Base-by-base conservation (phyloP, 2,329 filamentous ascomycete genomes). In the Aaosphaeria pasadenensis region DNA sequence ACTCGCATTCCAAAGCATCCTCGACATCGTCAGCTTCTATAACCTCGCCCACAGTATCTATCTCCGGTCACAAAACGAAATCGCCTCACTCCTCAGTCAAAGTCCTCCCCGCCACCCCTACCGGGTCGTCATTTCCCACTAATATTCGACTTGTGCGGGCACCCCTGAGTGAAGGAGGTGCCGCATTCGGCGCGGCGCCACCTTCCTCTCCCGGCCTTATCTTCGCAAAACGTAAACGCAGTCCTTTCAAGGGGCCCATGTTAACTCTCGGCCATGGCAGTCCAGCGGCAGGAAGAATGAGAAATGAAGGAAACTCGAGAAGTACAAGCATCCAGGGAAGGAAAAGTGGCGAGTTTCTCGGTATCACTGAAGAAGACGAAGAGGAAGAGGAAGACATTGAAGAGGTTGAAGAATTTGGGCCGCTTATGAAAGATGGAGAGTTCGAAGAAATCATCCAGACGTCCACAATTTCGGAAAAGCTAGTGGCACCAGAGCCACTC, bases 1-100 rank as follows among this genome's bases (percentile, higher is more conserved):
- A 90, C 66, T 86, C 87, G 1, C 92, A 96, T 68, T 96, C 91
- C 24, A 97, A 97, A 71, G 91, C 94, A 0, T 95, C 89, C 0
- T 96, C 91, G 0, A 94, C 91, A 1, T 96, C 91, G 39, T 96
- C 81, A 4, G 81, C 85, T 13, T 87, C 87, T 33, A 87, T 78
- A 39, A 70, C 70, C 7, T 77, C 74, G 1, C 76, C 76, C 35
- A 68, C 69, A 11, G 68, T 67, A 11, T 62, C 72, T 50, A 44
- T 67, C 57, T 51, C 70, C 85, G 62, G 86, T 82, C 11, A 84
- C 82, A 1, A 74, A 83, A 43, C 80, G 33, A 81, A 88, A 28
- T 91, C 87, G 3, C 92, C 94, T 1, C 91, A 96, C 66, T 83
- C 89, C 57, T 95, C 62, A 39, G 87, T 97, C 60, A 97, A 97